A percentile compares a stretch with the other conserved stretches of the same genome.
Conservation (phyloP, 768 basidiomycete genomes). For the Baorangia bicolor region DNA sequence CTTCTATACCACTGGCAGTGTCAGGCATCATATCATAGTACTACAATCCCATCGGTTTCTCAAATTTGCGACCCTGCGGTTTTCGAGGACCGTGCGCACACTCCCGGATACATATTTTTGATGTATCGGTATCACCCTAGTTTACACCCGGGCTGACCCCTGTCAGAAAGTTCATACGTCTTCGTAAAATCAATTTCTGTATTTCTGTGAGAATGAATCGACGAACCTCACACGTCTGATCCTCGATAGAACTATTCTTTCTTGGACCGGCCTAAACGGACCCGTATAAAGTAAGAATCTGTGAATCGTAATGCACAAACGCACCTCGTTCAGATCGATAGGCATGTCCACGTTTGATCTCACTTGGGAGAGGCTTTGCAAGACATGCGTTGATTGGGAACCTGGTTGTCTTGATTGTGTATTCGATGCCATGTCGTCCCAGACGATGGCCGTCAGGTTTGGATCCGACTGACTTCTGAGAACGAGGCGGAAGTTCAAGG, state of each 20-base stretch:
- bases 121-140: neutral
- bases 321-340: neutral
- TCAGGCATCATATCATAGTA: too few relatives aligned
- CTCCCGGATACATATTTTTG: neutral
- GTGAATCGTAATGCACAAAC: neutral
- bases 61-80: neutral
- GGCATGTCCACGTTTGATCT: neutral
- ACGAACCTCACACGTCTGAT: neutral
- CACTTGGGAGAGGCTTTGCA: neutral
- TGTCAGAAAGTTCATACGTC: neutral
- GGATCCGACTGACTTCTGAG: constrained; percentile 6
- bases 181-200: neutral
- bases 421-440: neutral
- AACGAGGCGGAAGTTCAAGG: constrained; percentile 14
- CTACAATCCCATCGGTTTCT: neutral
- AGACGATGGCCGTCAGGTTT: neutral
- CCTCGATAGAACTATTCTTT: neutral
- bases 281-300: neutral
- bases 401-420: neutral
- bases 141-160: neutral
- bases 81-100: neutral
- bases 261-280: neutral
- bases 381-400: neutral
- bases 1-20: too few relatives aligned
- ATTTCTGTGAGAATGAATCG: neutral